Conservation (phyloP, 768 basidiomycete species). For the Tricholoma bakamatsutake region DNA sequence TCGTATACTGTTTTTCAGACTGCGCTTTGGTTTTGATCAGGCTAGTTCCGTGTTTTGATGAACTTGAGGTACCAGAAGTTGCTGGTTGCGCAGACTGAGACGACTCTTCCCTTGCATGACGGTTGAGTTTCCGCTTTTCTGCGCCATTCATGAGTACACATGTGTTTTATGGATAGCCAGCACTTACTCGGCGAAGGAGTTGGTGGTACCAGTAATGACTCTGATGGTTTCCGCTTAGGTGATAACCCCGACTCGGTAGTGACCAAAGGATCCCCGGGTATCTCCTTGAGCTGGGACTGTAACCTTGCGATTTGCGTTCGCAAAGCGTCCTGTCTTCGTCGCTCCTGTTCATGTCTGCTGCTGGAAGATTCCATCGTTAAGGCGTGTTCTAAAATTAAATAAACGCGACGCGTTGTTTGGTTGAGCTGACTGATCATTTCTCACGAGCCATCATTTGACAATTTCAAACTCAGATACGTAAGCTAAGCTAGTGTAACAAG, state of each 20-base stretch:
- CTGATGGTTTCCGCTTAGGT: constrained; percentile 43
- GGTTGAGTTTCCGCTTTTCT: constrained; percentile 40
- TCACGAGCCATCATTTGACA: constrained; percentile 11
- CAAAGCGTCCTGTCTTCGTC: constrained; percentile 41
- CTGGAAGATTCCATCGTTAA: constrained; percentile 51
- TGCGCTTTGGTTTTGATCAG: not conserved
- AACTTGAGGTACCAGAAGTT: not conserved
- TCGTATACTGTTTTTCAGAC: constrained; percentile 13
- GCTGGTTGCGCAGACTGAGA: not conserved
- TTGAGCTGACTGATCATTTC: constrained; percentile 6
- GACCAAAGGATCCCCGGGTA: constrained; percentile 21
- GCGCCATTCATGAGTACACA: constrained; percentile 2
- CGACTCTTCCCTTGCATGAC: constrained; percentile 1
- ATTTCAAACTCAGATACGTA: constrained; percentile 28
- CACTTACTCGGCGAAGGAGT: constrained; percentile 65
- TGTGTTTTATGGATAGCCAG: constrained; percentile 11
- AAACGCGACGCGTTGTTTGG: constrained; percentile 19
- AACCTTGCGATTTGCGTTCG: constrained; percentile 49
- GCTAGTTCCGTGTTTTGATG: constrained; percentile 2
- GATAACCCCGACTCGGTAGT: constrained; percentile 19
- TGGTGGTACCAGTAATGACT: constrained; percentile 41
- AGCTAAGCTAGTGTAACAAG: no score
- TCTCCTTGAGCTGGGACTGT: constrained; percentile 45
- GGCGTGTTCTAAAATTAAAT: not conserved
- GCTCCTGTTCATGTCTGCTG: constrained; percentile 31